These are phyloP conservation scores for Byssochlamys sp. DNA, from an alignment of 2,329 filamentous ascomycete species.

Conservation along the genomic window DNA sequence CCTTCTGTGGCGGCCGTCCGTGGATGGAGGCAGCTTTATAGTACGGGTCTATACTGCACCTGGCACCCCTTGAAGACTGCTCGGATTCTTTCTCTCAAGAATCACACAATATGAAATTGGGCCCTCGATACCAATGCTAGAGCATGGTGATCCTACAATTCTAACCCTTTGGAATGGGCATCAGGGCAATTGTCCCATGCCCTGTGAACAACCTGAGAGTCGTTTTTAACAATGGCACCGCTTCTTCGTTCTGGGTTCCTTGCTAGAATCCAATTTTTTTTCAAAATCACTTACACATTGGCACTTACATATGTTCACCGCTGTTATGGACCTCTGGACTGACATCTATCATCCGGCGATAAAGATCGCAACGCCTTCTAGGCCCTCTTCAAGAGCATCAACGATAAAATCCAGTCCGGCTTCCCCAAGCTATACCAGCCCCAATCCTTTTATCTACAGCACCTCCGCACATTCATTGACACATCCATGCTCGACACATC, in stretches of 20 bases:
- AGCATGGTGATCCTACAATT: not conserved
- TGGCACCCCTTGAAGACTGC: not conserved
- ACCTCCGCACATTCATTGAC: slow-evolving; percentile 15
- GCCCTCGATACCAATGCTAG: not conserved
- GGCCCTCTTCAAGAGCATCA: not conserved
- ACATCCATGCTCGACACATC: slow-evolving; percentile 12
- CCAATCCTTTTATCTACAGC: slow-evolving; percentile 13
- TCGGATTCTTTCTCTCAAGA: not conserved
- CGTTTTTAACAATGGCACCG: not conserved
- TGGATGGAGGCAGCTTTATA: not conserved
- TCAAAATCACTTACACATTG: not conserved
- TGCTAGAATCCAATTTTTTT: not conserved
- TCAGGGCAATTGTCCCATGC: not conserved
- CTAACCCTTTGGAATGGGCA: not conserved
- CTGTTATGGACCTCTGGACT: not conserved
- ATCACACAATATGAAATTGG: not conserved
- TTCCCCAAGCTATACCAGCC: slow-evolving; percentile 11
- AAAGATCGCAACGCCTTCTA: not conserved
- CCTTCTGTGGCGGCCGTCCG: not conserved
- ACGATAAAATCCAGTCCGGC: not conserved
- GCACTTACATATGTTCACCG: not conserved
- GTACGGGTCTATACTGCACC: not conserved
- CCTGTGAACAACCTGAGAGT: not conserved
- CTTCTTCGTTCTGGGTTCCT: not conserved
- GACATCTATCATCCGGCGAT: not conserved